These are phyloP conservation scores for Podospora conica DNA, from an alignment of 495 filamentous ascomycete species.

Conservation along the genomic window DNA sequence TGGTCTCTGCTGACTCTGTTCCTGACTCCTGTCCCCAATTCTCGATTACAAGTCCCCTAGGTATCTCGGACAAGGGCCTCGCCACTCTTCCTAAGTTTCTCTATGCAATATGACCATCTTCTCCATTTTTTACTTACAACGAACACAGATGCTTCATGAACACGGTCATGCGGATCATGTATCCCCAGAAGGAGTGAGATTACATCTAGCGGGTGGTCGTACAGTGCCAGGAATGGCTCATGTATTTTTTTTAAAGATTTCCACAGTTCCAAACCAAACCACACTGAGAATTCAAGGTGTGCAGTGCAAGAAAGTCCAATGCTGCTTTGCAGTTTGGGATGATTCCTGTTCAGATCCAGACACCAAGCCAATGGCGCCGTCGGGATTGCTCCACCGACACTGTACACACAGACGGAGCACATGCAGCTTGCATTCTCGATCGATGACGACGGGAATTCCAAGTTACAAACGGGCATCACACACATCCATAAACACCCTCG, in stretches of 20 bases:
- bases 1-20: not conserved
- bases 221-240: no score
- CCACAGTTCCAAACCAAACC: not conserved
- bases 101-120: no score
- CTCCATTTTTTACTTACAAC: no score
- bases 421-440: not conserved
- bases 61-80: not conserved
- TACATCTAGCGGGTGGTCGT: no score
- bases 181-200: no score
- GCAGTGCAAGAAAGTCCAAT: not conserved
- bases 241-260: not conserved
- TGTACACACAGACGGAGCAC: not conserved
- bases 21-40: not conserved
- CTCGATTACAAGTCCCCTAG: not conserved
- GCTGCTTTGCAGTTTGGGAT: not conserved
- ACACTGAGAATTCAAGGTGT: no score
- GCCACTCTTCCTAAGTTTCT: no score
- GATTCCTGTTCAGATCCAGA: not conserved
- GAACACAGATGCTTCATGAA: no score
- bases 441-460: not conserved
- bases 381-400: not conserved
- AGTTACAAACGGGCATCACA: not conserved
- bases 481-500: not conserved
- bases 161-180: no score
- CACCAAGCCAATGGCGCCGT: not conserved